Conservation (phyloP, 2,329 filamentous ascomycete genomes). For the Aspergillus ochraceus region DNA sequence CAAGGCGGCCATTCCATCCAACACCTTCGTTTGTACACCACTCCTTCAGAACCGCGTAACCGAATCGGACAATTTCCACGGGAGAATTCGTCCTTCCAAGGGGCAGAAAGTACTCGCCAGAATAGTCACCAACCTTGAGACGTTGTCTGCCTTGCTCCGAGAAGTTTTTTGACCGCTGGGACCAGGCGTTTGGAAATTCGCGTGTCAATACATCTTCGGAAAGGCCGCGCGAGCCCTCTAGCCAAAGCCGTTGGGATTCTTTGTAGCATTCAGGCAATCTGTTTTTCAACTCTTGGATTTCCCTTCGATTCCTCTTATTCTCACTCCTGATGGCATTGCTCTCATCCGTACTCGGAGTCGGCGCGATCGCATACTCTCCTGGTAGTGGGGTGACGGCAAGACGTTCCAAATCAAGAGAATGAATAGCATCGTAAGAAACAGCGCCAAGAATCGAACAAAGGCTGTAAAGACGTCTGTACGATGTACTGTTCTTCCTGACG, state of each 20-base stretch:
- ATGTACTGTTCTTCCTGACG: slow-evolving; percentile 38
- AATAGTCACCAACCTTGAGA: slow-evolving; percentile 36
- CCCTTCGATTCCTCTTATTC: slow-evolving; percentile 36
- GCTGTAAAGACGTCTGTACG: slow-evolving; percentile 43
- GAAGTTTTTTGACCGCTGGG: slow-evolving; percentile 38
- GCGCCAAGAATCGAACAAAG: slow-evolving; percentile 49
- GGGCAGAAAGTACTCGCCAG: slow-evolving; percentile 43
- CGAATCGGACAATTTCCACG: slow-evolving; percentile 48
- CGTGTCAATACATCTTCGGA: slow-evolving; percentile 41
- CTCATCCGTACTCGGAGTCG: slow-evolving; percentile 47
- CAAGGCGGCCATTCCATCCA: slow-evolving; percentile 44
- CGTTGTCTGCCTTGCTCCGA: slow-evolving; percentile 36
- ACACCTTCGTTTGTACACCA: slow-evolving; percentile 49
- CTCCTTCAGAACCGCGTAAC: slow-evolving; percentile 44
- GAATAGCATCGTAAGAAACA: slow-evolving; percentile 47
- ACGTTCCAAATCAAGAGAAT: slow-evolving; percentile 46
- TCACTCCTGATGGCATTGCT: slow-evolving; percentile 39
- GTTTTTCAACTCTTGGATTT: slow-evolving; percentile 41
- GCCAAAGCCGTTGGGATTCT: slow-evolving; percentile 46
- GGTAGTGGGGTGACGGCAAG: slow-evolving; percentile 42
- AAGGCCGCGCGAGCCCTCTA: slow-evolving; percentile 43
- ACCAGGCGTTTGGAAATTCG: slow-evolving; percentile 49
- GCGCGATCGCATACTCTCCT: slow-evolving; percentile 38
- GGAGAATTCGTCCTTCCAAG: slow-evolving; percentile 44
- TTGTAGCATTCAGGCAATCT: slow-evolving; percentile 42